Evolutionary conservation across 345 rosid genomes (phyloP).

Genomic region (Linum tenue): DNA sequence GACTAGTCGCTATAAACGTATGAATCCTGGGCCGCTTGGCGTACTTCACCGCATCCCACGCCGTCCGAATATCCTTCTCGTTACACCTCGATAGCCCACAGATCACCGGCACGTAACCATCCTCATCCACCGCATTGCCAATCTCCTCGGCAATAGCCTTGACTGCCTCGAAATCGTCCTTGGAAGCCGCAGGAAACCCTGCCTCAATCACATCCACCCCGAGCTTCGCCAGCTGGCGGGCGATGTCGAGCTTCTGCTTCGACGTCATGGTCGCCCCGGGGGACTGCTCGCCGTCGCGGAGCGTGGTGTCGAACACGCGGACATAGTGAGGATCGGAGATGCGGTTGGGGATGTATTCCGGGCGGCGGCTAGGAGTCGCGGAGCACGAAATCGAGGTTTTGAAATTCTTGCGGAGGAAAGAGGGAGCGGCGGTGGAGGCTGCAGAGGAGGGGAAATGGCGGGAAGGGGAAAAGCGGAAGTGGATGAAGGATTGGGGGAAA

Average conservation of each 20-base stretch:
- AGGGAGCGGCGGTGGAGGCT: not conserved
- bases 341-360: slow-evolving; percentile 57
- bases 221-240: slow-evolving; percentile 75
- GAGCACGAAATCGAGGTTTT: slow-evolving; percentile 6
- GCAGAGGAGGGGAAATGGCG: not conserved
- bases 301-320: slow-evolving; percentile 89
- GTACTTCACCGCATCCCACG: slow-evolving; percentile 85
- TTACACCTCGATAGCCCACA: slow-evolving; percentile 90
- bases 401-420: not conserved
- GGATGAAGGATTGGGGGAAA: not conserved
- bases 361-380: slow-evolving; percentile 31
- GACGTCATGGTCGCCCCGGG: slow-evolving; percentile 94
- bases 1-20: slow-evolving; percentile 80
- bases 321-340: slow-evolving; percentile 70
- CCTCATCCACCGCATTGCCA: slow-evolving; percentile 53
- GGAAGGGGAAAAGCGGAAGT: not conserved
- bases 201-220: slow-evolving; percentile 93
- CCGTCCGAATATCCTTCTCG: slow-evolving; percentile 58
- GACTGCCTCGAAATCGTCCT: slow-evolving; percentile 88
- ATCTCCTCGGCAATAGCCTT: slow-evolving; percentile 58
- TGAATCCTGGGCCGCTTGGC: slow-evolving; percentile 83
- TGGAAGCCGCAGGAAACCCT: slow-evolving; percentile 85
- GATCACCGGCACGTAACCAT: slow-evolving; percentile 79
- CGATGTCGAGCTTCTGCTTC: slow-evolving; percentile 79
- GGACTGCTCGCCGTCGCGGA: slow-evolving; percentile 97